A percentile compares a stretch with the other conserved stretches of the same genome.
Conservation (phyloP, 2,329 filamentous ascomycete genomes). For the Fusarium sulawesiense region DNA sequence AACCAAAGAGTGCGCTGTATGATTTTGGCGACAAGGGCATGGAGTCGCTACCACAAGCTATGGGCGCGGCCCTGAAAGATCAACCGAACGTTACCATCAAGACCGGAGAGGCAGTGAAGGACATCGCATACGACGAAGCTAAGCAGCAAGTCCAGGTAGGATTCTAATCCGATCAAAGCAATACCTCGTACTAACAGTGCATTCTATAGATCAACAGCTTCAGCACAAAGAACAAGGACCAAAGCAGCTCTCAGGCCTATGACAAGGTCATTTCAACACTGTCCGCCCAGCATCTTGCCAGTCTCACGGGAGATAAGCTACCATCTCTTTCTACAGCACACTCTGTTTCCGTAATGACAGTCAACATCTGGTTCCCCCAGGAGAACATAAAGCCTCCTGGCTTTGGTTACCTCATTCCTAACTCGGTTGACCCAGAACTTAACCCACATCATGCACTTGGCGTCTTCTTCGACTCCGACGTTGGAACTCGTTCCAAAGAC, state of each 20-base stretch:
- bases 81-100: conserved; percentile 71
- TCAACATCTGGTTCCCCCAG: conserved; percentile 86
- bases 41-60: conserved; percentile 65
- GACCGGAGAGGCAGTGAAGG: conserved; percentile 59
- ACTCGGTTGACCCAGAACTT: conserved; percentile 73
- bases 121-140: conserved; percentile 55
- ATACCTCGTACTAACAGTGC: neutral
- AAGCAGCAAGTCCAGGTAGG: conserved; percentile 58
- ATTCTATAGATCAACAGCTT: conserved; percentile 30
- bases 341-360: conserved; percentile 86
- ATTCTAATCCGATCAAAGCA: neutral
- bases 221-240: conserved; percentile 4
- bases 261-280: conserved; percentile 75
- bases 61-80: conserved; percentile 62
- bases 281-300: conserved; percentile 59
- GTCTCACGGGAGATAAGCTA: conserved; percentile 53
- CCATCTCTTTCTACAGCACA: conserved; percentile 65
- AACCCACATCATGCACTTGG: conserved; percentile 89
- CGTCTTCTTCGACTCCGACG: conserved; percentile 89
- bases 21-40: conserved; percentile 67
- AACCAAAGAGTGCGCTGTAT: conserved; percentile 48
- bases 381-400: conserved; percentile 73
- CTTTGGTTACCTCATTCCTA: conserved; percentile 93
- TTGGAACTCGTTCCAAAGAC: conserved; percentile 61
- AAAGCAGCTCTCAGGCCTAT: conserved; percentile 47